These are phyloP conservation scores for Uronychia setigera DNA, from an alignment of 73 alveolate species.

Conservation along the genomic window DNA sequence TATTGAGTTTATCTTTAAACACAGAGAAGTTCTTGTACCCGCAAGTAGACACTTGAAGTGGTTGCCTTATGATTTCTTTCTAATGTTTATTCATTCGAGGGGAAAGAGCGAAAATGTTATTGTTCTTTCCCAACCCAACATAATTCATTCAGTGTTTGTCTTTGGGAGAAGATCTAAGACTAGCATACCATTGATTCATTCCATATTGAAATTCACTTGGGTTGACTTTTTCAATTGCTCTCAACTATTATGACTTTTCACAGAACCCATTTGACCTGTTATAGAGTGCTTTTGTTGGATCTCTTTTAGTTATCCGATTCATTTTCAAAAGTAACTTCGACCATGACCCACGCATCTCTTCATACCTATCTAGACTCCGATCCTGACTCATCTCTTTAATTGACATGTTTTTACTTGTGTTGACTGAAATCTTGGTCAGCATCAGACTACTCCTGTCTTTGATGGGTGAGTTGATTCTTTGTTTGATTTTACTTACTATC, in stretches of 20 bases:
- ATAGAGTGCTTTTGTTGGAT: background rate
- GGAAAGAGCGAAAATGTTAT: background rate
- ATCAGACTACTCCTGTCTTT: background rate
- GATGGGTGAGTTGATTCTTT: background rate
- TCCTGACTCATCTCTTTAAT: background rate
- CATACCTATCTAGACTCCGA: conserved; percentile 3
- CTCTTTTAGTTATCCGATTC: background rate
- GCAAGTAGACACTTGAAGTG: background rate
- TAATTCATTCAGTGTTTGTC: background rate
- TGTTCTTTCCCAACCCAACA: background rate
- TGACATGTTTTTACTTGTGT: background rate
- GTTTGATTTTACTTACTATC: background rate
- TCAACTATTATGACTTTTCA: background rate
- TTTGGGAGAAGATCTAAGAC: conserved; percentile 7
- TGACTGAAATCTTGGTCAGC: background rate
- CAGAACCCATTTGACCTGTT: background rate
- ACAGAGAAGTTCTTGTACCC: background rate
- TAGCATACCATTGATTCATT: background rate
- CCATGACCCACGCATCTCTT: background rate
- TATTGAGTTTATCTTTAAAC: background rate
- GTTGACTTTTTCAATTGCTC: background rate
- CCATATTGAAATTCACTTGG: conserved; percentile 6
- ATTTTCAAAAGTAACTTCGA: background rate
- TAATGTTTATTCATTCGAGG: background rate
- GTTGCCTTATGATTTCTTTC: background rate